Percentiles rank a stretch among this genome's conserved stretches.
Conservation (phyloP, 352 stramenopile species). For the Aphanomyces euteiches region DNA sequence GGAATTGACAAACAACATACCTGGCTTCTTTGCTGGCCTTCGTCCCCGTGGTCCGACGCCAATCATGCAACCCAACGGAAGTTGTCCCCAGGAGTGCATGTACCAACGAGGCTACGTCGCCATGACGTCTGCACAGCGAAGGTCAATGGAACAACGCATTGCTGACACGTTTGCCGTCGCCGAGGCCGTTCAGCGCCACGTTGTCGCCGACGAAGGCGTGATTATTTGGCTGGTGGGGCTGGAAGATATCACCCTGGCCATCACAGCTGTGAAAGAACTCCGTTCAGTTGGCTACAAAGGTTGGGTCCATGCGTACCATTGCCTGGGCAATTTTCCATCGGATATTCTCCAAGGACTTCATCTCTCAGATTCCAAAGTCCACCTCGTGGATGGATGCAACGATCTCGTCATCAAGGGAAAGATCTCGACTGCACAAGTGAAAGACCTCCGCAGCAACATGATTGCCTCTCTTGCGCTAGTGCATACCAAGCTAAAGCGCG, state of each 20-base stretch:
- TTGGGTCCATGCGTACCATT: constrained; percentile 43
- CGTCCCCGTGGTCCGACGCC: constrained; percentile 6
- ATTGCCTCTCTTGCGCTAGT: constrained; percentile 41
- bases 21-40: constrained; percentile 8
- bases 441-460: constrained; percentile 41
- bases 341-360: constrained; percentile 33
- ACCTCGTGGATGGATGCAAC: constrained; percentile 42
- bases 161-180: constrained; percentile 10
- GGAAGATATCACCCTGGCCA: neutral
- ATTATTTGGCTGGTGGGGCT: neutral
- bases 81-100: constrained; percentile 27
- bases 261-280: neutral
- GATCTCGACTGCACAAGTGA: constrained; percentile 18
- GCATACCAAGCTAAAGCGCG: constrained; percentile 45
- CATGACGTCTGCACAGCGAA: constrained; percentile 2
- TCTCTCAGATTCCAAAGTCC: constrained; percentile 33
- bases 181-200: neutral
- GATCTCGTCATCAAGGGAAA: constrained; percentile 32
- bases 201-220: neutral
- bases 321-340: constrained; percentile 34
- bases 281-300: neutral
- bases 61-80: constrained; percentile 22
- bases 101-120: neutral
- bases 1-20: constrained; percentile 8
- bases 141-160: constrained; percentile 12